Evolutionary conservation across 805 yeast species (phyloP).

Genomic region (Diddensiella caesifluorescens): DNA sequence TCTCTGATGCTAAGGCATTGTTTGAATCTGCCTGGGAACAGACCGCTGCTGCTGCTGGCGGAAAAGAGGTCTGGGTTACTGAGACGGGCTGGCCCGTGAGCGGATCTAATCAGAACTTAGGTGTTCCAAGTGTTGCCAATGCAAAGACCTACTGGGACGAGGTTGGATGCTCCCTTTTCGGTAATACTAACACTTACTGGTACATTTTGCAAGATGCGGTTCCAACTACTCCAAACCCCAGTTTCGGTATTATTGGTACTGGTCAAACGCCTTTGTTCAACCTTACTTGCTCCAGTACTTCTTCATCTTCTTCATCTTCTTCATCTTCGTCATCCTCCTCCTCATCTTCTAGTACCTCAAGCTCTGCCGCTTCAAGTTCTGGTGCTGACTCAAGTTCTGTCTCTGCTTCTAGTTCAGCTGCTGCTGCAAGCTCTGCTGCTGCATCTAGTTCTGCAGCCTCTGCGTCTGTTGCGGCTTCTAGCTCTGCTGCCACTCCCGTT

Average conservation of each 20-base stretch:
- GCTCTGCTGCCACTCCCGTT: too few species aligned
- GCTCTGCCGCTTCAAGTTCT: constrained; percentile 2
- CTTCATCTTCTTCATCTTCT: constrained; percentile 11
- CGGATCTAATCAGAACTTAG: constrained; percentile 59
- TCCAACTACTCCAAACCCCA: constrained; percentile 17
- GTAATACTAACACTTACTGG: constrained; percentile 21
- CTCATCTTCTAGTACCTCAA: constrained; percentile 2
- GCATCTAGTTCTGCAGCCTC: too few species aligned
- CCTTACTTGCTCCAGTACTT: constrained; percentile 17
- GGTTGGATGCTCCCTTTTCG: constrained; percentile 50
- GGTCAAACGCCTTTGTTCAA: constrained; percentile 16
- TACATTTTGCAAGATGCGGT: constrained; percentile 21
- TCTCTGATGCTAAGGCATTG: constrained; percentile 88
- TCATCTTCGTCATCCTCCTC: constrained; percentile 3
- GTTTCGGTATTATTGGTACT: constrained; percentile 20
- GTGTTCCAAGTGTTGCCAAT: constrained; percentile 58
- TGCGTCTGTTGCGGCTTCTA: too few species aligned
- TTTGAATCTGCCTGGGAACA: constrained; percentile 64
- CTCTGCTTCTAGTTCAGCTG: neutral
- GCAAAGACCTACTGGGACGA: constrained; percentile 72
- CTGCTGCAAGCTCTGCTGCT: neutral
- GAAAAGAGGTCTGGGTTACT: constrained; percentile 81
- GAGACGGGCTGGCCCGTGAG: constrained; percentile 92
- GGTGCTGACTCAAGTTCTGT: constrained; percentile 3
- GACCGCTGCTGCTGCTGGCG: constrained; percentile 70